These are phyloP conservation scores for Fusarium nanum DNA, from an alignment of 2,329 filamentous ascomycete genomes.

Conservation along the genomic window DNA sequence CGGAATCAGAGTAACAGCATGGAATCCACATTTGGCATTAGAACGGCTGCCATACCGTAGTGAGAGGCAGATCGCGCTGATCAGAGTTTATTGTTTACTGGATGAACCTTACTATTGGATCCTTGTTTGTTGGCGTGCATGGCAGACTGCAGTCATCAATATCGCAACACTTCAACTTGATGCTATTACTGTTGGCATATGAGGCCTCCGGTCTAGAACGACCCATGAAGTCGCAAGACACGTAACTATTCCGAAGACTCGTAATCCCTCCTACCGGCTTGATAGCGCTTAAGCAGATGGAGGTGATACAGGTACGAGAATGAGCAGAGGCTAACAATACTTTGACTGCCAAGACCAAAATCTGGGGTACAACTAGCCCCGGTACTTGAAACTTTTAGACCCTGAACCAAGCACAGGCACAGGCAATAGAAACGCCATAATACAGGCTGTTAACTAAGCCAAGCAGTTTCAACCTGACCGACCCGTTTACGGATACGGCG, in stretches of 20 bases:
- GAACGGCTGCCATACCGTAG: not conserved
- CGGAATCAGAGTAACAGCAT: not conserved
- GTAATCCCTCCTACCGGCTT: not conserved
- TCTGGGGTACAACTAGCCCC: conserved; percentile 13
- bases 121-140: not conserved
- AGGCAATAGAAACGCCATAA: conserved; percentile 5
- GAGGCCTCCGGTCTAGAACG: not conserved
- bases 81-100: not conserved
- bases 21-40: not conserved
- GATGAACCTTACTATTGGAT: not conserved
- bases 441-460: conserved; percentile 1
- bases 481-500: not conserved
- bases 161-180: not conserved
- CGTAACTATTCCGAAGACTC: not conserved
- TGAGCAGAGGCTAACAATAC: not conserved
- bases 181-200: not conserved
- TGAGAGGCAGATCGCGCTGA: not conserved
- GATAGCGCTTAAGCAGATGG: not conserved
- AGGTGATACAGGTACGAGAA: not conserved
- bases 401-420: not conserved
- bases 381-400: conserved; percentile 22
- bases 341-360: not conserved
- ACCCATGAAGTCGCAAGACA: not conserved
- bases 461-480: conserved; percentile 2
- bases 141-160: not conserved